Base-by-base conservation (phyloP, 2,329 filamentous ascomycete species). In the Fusarium longipes region DNA sequence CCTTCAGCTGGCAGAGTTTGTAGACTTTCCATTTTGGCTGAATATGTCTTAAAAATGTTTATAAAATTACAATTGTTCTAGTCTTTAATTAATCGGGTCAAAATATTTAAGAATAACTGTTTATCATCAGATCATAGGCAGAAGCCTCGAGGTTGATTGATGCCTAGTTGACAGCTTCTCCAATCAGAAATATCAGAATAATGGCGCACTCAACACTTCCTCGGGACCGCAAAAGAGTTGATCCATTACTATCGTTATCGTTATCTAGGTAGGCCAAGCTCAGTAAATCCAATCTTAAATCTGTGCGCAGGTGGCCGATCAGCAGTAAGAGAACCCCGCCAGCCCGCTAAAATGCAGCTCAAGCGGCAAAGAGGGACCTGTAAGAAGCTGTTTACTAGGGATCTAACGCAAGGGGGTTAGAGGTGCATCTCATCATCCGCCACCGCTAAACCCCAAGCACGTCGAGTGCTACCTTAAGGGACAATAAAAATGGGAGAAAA, bases 261-360 rank as follows among this genome's bases (percentile, higher is more conserved):
- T 27, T 6, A 27, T 6, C 25, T 27, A 27, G 27, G 8, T 27
- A 27, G 11, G 27, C 27, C 11, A 27, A 27, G 27, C 22, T 36
- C 18, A 24, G 45, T 32, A 36, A 49, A 49, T 36, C 22, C 45
- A 49, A 49, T 49, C 45, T 49, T 49, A 49, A 33, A 49, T 36
- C n/a, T 25, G 45, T 49, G 45, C 30, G 30, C 32, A n/a, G n/a
- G n/a, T n/a, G n/a, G n/a, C n/a, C n/a, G 45, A 25, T 36, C 32
- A 30, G 22, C 45, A 49, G 24, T 27, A 12, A 27, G 30, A 36
- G n/a, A 48, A 48, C 45, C 30, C 45, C 30, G 32, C 32, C 27
- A 24, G 12, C 22, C 30, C 15, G 14, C 15, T 6, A 38, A 30
- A 36, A 20, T 49, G 45, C 32, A 49, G 45, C 11, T 33, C 32